Base-by-base conservation (phyloP, 805 yeast genomes). In the Yarrowia sp. region DNA sequence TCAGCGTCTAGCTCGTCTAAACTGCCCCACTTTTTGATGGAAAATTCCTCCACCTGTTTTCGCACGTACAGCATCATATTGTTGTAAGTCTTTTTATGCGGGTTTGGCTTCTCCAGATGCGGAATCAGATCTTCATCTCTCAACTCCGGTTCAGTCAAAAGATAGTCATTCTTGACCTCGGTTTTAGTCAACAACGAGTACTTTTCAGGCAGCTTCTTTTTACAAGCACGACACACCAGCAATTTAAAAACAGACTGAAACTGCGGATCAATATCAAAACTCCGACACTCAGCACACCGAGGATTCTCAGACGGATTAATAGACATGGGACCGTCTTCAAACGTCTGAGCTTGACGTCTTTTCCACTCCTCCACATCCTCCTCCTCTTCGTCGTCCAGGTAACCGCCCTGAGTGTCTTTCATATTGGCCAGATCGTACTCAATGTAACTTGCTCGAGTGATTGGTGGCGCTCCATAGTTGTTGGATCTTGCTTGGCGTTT, bases 21-120 rank as follows among this genome's bases (percentile, higher is more conserved):
- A 1, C 96, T 88, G 0, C 95, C 96, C 99, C 99, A 95, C 76
- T 95, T 93, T 72, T 89, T 87, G 78, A 87, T 90, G 0, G 98
- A 96, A 76, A 82, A 90, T 71, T 88, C 90, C 74, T 95, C 99
- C n/a, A 95, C 91, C 71, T 95, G 98, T 72, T 86, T 89, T 66
- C 99, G 79, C 50, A 95, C 76, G 77, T 86, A 95, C 65, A 95
- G 79, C 81, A 92, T 96, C 99, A 95, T 95, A 72, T 95, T 83
- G 58, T 91, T 88, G 76, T 86, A 95, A 0, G 91, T 88, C 1
- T 86, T 86, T 47, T 92, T 91, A 75, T 95, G 97, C 0, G 99
- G 99, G 72, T 95, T 95, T 2, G 97, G 91, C 70, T 92, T 90
- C 68, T 92, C 96, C 67, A 93, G 78, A 67, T 95, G 84, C 10